phyloP scores from a whole-genome alignment of 2,329 filamentous ascomycete genomes.

The Talaromyces sp. region DNA sequence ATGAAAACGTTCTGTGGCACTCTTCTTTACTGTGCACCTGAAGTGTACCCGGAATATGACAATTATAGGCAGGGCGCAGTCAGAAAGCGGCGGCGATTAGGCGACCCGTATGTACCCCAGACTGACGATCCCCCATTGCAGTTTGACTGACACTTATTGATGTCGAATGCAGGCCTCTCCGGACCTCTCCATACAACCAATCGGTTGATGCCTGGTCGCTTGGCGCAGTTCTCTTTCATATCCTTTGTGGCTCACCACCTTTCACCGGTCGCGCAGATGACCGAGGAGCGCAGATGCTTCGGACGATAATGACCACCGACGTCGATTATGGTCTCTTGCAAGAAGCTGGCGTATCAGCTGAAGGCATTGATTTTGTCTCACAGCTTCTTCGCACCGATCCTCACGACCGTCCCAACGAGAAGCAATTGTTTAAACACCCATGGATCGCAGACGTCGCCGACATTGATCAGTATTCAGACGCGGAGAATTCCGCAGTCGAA shows the following conservation, averaged over 20 bases:
- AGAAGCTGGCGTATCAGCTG: constrained; percentile 52
- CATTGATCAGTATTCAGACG: constrained; percentile 59
- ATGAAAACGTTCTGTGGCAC: constrained; percentile 96
- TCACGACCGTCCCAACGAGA: constrained; percentile 66
- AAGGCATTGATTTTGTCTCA: constrained; percentile 66
- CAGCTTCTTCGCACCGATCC: constrained; percentile 81
- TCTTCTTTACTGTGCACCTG: constrained; percentile 88
- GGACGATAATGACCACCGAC: constrained; percentile 72
- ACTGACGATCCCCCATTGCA: not conserved
- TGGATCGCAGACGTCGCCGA: constrained; percentile 62
- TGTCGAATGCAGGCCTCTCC: constrained; percentile 29
- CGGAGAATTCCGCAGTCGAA: constrained; percentile 50
- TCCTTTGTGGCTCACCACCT: constrained; percentile 72
- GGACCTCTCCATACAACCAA: constrained; percentile 69
- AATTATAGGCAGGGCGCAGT: constrained; percentile 56
- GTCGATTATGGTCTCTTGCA: constrained; percentile 63
- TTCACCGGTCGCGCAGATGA: constrained; percentile 73
- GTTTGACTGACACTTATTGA: not conserved
- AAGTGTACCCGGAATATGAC: constrained; percentile 82
- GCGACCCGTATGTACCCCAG: constrained; percentile 35
- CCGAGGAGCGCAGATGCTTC: constrained; percentile 70
- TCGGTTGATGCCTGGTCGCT: constrained; percentile 96
- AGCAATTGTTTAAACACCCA: constrained; percentile 61
- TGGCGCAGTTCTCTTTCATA: constrained; percentile 83
- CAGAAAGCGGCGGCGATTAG: constrained; percentile 56